Conservation (phyloP, 2,329 filamentous ascomycete genomes). For the Fusarium liriodendri region DNA sequence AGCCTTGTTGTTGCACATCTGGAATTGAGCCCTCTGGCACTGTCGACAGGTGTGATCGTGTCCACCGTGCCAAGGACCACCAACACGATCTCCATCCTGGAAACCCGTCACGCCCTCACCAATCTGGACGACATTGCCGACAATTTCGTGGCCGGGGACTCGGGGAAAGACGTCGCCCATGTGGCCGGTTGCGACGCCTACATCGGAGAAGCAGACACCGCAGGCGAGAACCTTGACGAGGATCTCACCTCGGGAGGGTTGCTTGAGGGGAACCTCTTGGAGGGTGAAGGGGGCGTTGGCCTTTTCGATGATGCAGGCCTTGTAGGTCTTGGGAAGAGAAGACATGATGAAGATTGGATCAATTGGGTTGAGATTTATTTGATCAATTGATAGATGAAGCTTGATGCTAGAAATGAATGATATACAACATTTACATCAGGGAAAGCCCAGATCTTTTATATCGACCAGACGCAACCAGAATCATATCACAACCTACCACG, state of each 20-base stretch:
- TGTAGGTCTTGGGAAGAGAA: conserved; percentile 73
- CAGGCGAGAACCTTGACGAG: conserved; percentile 79
- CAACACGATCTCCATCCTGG: conserved; percentile 73
- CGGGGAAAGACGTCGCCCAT: conserved; percentile 70
- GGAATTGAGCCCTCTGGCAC: conserved; percentile 73
- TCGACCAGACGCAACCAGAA: neutral
- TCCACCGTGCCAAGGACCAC: conserved; percentile 61
- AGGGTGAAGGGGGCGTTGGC: conserved; percentile 64
- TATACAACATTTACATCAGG: neutral
- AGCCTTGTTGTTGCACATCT: conserved; percentile 72
- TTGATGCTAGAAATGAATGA: neutral
- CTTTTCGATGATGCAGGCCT: conserved; percentile 70
- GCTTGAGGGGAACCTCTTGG: conserved; percentile 68
- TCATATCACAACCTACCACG: neutral
- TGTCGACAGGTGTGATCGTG: conserved; percentile 70
- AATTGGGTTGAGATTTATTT: neutral
- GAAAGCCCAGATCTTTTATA: neutral
- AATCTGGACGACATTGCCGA: conserved; percentile 74
- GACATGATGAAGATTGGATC: conserved; percentile 32
- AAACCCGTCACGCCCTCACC: conserved; percentile 68
- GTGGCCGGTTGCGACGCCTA: conserved; percentile 57
- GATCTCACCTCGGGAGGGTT: conserved; percentile 68
- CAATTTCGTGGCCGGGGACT: conserved; percentile 77
- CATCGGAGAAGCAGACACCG: conserved; percentile 77
- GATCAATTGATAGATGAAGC: neutral